These are phyloP conservation scores for Phytopythium montanum DNA, from an alignment of 352 stramenopile genomes.

Conservation along the genomic window DNA sequence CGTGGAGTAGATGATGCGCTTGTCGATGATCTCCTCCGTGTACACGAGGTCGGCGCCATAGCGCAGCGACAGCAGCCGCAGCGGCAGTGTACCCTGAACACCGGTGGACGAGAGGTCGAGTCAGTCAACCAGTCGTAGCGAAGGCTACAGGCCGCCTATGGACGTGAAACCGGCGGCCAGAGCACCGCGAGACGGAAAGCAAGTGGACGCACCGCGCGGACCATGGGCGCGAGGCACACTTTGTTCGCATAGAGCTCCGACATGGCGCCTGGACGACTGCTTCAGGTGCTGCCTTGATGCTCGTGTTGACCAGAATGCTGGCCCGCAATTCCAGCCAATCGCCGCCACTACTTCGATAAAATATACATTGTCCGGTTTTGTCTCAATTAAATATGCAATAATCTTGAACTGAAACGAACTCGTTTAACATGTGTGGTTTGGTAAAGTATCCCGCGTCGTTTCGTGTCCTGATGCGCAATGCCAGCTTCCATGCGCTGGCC, in stretches of 20 bases:
- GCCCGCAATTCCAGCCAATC: conserved; percentile 2
- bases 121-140: not conserved
- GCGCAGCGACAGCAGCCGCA: conserved; percentile 87
- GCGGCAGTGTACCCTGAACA: conserved; percentile 82
- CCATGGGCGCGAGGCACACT: conserved; percentile 92
- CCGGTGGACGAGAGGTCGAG: conserved; percentile 6
- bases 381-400: not conserved
- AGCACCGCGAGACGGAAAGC: conserved; percentile 3
- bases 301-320: not conserved
- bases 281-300: no score
- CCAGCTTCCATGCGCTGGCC: not conserved
- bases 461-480: not conserved
- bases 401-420: not conserved
- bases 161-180: not conserved
- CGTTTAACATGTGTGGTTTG: not conserved
- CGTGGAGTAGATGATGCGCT: conserved; percentile 83
- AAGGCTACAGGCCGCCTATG: not conserved
- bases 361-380: not conserved
- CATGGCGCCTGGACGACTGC: conserved; percentile 13
- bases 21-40: conserved; percentile 95
- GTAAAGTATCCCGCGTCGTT: not conserved
- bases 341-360: not conserved
- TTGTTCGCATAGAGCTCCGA: conserved; percentile 70
- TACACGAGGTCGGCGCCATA: conserved; percentile 94
- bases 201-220: conserved; percentile 78